These are phyloP conservation scores for Nicotiana paniculata DNA, from an alignment of 257 asterid species.

Conservation along the genomic window DNA sequence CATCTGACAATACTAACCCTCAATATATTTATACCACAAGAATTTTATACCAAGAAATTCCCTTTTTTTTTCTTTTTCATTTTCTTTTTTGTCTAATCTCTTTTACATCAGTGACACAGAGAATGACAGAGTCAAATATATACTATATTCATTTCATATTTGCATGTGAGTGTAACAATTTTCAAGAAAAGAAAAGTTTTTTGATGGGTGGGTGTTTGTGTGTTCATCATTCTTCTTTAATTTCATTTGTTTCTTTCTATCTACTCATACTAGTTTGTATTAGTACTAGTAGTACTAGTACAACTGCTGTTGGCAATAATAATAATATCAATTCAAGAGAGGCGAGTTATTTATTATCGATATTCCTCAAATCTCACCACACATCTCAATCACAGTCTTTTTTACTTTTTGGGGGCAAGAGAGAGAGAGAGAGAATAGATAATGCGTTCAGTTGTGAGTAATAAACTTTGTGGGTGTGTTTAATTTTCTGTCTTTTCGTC, in stretches of 20 bases:
- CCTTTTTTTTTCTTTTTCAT: conserved; percentile 13
- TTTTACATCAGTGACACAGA: neutral
- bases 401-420: conserved; percentile 15
- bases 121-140: conserved; percentile 5
- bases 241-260: conserved; percentile 1
- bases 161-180: conserved; percentile 9
- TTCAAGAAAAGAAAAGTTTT: conserved; percentile 6
- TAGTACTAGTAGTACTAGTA: neutral
- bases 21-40: conserved; percentile 26
- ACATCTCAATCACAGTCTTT: conserved; percentile 23
- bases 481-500: conserved; percentile 26
- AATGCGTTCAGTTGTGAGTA: conserved; percentile 33
- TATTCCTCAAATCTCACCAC: conserved; percentile 11
- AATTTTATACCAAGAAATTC: conserved; percentile 31
- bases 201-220: conserved; percentile 19
- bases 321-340: conserved; percentile 11
- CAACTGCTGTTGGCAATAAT: neutral
- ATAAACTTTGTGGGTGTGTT: conserved; percentile 32
- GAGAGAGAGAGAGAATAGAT: conserved; percentile 17
- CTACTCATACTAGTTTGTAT: too few species aligned
- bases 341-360: conserved; percentile 7
- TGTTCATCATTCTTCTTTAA: conserved; percentile 3
- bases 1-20: conserved; percentile 23
- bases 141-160: neutral
- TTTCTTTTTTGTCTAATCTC: neutral